Evolutionary conservation across 306 rosid genomes (phyloP), one percentile per base, ranked within the genome.

Genomic region (Corylus heterophylla): DNA sequence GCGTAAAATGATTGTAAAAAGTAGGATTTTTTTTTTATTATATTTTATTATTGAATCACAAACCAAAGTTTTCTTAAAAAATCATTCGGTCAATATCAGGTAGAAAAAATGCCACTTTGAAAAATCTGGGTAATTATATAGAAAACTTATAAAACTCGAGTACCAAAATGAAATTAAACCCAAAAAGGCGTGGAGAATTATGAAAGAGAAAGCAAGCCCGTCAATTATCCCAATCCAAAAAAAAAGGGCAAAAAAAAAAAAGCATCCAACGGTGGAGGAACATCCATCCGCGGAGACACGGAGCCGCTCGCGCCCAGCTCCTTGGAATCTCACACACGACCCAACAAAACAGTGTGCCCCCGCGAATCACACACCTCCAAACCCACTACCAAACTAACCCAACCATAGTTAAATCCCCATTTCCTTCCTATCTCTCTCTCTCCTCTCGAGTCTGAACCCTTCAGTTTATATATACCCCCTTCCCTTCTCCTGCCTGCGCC

Each of bases 251-350:
- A 62, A 12, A 44, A 63, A 8, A 44, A 71, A 66, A 1, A 0
- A 66, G 74, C 87, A 94, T 94, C 97, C 85, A 88, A 94, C 97
- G 98, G 98, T 76, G 85, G 84, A 90, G 94, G 89, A 87, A 87
- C 90, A 84, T 84, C 87, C 92, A 86, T 88, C 86, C 92, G 98
- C 97, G 98, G 97, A 95, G 89, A 92, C 97, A 89, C 97, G 98
- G 96, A 95, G 97, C 98, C 98, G 98, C 93, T 91, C 83, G 69
- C 84, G 84, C 98, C 97, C 87, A 85, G 83, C 52, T 71, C 90
- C 83, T 95, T 89, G 98, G 97, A 95, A 91, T 92, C 92, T 87
- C 89, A 72, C 87, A 81, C 75, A 20, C 81, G 63, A 7, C n/a
- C 16, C 11, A 68, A 39, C 12, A 42, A 68, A 67, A 42, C 29